Evolutionary conservation across 1,284 basidiomycete genomes (phyloP), one percentile per base, ranked within the genome.

Genomic region (Trichosporon asahii): DNA sequence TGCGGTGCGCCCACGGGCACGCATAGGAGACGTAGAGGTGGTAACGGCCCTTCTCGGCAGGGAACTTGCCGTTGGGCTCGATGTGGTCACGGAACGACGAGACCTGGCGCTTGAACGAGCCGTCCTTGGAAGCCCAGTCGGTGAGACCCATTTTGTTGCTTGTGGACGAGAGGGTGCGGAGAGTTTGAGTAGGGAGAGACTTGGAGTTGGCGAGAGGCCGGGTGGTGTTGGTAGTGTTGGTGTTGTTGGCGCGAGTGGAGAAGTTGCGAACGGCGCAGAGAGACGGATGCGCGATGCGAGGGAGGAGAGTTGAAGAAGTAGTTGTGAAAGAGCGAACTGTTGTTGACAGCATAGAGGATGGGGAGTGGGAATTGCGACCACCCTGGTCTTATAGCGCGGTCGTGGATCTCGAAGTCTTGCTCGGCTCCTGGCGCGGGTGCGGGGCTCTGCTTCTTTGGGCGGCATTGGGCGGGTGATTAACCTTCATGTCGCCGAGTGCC

Each of bases 11-110:
- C 95, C 96, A 98, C 4, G 95, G 87, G 75, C 87, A 85, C 70
- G 94, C 93, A 89, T 84, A 90, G 5, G 90, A 91, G 69, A 95
- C 91, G 76, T 93, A 95, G 77, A 95, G 91, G 77, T 93, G 92
- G 82, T 97, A 97, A 65, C 94, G 89, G 68, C 88, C 92, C 82
- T 87, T 88, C 83, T 95, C 95, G 0, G 96, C 91, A 65, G 88
- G 84, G 78, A 93, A 96, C 80, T 89, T 85, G 46, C 90, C 90
- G 3, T 88, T 90, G 72, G 88, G 87, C 78, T 89, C 85, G 75
- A 99, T 91, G 68, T 78, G 82, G 75, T 90, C 88, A 68, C 95
- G 87, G 85, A 96, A 98, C 0, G 87, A 83, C 3, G 92, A 87
- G 40, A 87, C 84, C 61, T 88, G 86, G 64, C 96, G 88, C 73